These are phyloP conservation scores for Sarocladium brachiariae DNA, from an alignment of 2,329 filamentous ascomycete genomes.

Conservation along the genomic window DNA sequence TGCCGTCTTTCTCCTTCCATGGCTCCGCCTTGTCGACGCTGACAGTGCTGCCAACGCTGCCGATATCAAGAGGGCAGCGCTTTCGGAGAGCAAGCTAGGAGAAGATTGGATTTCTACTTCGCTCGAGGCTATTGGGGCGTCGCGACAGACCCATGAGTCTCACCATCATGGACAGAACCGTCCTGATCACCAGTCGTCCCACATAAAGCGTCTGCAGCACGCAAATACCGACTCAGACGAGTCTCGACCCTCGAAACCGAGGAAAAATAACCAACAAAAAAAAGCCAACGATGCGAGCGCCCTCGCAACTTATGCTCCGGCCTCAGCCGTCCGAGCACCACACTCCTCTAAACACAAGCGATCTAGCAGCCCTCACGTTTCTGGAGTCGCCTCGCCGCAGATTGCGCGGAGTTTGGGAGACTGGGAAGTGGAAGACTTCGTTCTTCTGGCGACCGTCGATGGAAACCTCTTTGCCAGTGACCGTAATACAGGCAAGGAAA, in stretches of 20 bases:
- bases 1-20: slow-evolving; percentile 51
- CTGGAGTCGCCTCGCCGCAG: slow-evolving; percentile 73
- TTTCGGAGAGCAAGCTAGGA: neutral
- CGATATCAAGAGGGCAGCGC: slow-evolving; percentile 8
- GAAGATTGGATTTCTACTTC: slow-evolving; percentile 24
- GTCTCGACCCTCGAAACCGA: slow-evolving; percentile 13
- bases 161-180: slow-evolving; percentile 16
- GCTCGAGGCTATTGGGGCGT: slow-evolving; percentile 22
- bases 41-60: slow-evolving; percentile 30
- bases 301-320: slow-evolving; percentile 97
- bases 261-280: slow-evolving; percentile 26
- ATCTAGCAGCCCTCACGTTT: slow-evolving; percentile 50
- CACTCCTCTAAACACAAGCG: slow-evolving; percentile 54
- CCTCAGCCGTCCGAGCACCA: slow-evolving; percentile 91
- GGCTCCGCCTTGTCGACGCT: slow-evolving; percentile 50
- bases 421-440: slow-evolving; percentile 99
- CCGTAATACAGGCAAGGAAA: slow-evolving; percentile 73
- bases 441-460: slow-evolving; percentile 99
- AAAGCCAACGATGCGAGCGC: slow-evolving; percentile 73
- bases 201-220: slow-evolving; percentile 16
- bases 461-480: slow-evolving; percentile 90
- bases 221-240: neutral
- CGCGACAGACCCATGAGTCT: slow-evolving; percentile 21
- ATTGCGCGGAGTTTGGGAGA: slow-evolving; percentile 96
- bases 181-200: slow-evolving; percentile 16